Evolutionary conservation across 2,329 filamentous ascomycete genomes (phyloP).

Genomic region (Diaporthe batatas): DNA sequence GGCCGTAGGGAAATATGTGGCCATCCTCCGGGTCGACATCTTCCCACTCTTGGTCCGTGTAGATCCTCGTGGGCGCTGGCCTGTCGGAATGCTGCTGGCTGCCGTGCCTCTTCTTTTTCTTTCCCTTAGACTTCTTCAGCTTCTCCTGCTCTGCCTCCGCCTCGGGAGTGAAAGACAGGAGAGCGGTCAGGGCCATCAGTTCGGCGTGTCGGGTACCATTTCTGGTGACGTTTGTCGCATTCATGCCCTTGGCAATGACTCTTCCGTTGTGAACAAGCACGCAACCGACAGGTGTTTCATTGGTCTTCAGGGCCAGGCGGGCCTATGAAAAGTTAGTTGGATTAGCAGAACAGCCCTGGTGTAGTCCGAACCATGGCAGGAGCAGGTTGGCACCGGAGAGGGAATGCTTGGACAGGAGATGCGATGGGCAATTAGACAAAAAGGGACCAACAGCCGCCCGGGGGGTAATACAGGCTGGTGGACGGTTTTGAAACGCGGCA

Average conservation of each 20-base stretch:
- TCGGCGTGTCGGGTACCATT: slow-evolving; percentile 96
- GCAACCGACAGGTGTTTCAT: slow-evolving; percentile 97
- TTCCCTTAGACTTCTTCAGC: slow-evolving; percentile 39
- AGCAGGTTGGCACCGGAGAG: not conserved
- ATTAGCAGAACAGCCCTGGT: slow-evolving; percentile 38
- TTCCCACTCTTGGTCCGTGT: slow-evolving; percentile 59
- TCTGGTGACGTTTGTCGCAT: slow-evolving; percentile 92
- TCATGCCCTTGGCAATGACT: slow-evolving; percentile 92
- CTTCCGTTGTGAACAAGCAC: slow-evolving; percentile 86
- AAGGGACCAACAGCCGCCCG: not conserved
- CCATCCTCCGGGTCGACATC: slow-evolving; percentile 68
- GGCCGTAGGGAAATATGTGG: slow-evolving; percentile 72
- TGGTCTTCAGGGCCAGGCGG: slow-evolving; percentile 83
- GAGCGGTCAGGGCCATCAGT: slow-evolving; percentile 82
- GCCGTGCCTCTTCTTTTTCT: slow-evolving; percentile 37
- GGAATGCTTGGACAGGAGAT: not conserved
- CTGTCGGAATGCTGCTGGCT: slow-evolving; percentile 46
- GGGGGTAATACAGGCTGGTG: not conserved
- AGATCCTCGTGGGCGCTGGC: slow-evolving; percentile 12
- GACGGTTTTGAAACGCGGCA: slow-evolving; percentile 46
- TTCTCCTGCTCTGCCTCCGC: slow-evolving; percentile 47
- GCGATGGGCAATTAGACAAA: not conserved
- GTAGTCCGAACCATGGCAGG: not conserved
- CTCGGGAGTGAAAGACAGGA: slow-evolving; percentile 59
- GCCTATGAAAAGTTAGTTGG: slow-evolving; percentile 66